Evolutionary conservation across 495 filamentous ascomycete genomes (phyloP), one percentile per base, ranked within the genome.

Genomic region (Filosporella fistucella): DNA sequence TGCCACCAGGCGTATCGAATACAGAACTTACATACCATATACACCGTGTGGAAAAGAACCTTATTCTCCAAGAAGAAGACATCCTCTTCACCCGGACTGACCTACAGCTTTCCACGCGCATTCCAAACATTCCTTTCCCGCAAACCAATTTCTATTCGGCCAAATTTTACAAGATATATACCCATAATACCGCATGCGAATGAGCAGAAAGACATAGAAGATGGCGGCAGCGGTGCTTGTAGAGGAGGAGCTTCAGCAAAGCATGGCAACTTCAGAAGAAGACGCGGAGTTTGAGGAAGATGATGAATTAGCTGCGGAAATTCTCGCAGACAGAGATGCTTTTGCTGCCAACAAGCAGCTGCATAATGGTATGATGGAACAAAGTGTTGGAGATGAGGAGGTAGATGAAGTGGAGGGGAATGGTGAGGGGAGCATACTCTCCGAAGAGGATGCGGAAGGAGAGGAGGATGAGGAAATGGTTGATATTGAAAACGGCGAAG

Each of bases 261-360:
- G 51, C 47, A 42, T 62, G 47, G 53, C 53, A 8, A 56, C 51
- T 1, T 62, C 59, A n/a, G 56, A 62, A 17, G 59, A 62, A 35
- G 72, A 78, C 52, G 77, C 77, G 0, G 74, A 64, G 30, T 62
- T 69, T 14, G 71, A 77, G 17, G 67, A 77, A 42, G 72, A 78
- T 25, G 76, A 78, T 41, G 62, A 70, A 11, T 66, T 72, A 24
- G 72, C 68, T 38, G 76, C 75, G 38, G 67, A 68, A 4, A 64
- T 61, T 6, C 54, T 56, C 3, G 68, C 69, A 6, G 66, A 64
- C 14, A 71, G 70, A 37, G 66, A 71, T 21, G 58, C 64, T 39
- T 55, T 65, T 13, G 53, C 59, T 28, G 57, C 55, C 14, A 56
- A 59, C 17, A 54, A 59, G 24, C 63, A 65, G 36, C 45, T 62